Conservation (phyloP, 2,329 filamentous ascomycete genomes). For the Penicillium verrucosum region DNA sequence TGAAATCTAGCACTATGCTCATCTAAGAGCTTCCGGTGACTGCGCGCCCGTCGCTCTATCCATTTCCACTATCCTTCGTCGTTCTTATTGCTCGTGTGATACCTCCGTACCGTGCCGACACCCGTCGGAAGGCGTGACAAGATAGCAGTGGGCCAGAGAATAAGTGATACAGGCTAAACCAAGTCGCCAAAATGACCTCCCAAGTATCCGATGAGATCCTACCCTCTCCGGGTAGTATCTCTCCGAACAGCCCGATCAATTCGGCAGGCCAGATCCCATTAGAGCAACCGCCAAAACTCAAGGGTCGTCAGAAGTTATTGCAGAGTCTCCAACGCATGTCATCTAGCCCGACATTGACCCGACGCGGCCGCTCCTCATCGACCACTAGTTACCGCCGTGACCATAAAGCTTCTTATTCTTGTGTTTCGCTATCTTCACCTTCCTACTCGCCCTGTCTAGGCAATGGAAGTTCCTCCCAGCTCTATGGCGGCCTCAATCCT, state of each 20-base stretch:
- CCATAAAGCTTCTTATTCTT: constrained; percentile 63
- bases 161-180: neutral
- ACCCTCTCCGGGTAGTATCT: constrained; percentile 32
- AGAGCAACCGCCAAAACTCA: constrained; percentile 56
- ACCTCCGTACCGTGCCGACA: neutral
- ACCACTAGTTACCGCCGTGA: constrained; percentile 60
- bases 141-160: neutral
- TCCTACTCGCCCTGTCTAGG: constrained; percentile 54
- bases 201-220: constrained; percentile 29
- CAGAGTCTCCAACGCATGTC: constrained; percentile 76
- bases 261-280: constrained; percentile 36
- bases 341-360: constrained; percentile 70
- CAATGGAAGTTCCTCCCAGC: constrained; percentile 54
- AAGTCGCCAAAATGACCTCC: constrained; percentile 29
- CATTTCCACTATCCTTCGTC: neutral
- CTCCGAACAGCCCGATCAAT: constrained; percentile 36
- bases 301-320: constrained; percentile 66
- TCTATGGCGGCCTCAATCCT: constrained; percentile 56
- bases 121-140: neutral
- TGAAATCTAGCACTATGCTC: constrained; percentile 5
- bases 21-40: constrained; percentile 3
- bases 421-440: constrained; percentile 58
- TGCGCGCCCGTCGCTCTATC: constrained; percentile 1
- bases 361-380: constrained; percentile 62
- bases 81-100: neutral